phyloP scores from a whole-genome alignment of 805 yeast species.

The Metschnikowia vanudenii region DNA sequence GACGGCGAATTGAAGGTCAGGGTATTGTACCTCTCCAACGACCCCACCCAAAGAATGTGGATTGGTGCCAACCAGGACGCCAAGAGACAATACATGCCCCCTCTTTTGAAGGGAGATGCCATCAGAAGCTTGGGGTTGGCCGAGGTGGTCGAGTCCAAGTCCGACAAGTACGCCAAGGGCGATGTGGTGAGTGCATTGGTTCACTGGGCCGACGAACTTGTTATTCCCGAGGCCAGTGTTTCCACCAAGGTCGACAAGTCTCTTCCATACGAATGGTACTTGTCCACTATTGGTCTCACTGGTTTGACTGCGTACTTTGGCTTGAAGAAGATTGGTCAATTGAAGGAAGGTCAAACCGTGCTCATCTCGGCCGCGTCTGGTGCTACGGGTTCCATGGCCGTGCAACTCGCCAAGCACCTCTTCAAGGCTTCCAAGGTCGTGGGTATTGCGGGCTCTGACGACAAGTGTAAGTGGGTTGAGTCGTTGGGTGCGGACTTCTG shows the following conservation, averaged over 20 bases:
- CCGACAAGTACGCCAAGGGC: slow-evolving; percentile 41
- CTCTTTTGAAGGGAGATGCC: slow-evolving; percentile 44
- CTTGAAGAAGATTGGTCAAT: slow-evolving; percentile 45
- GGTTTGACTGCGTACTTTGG: slow-evolving; percentile 63
- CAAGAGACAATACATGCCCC: slow-evolving; percentile 33
- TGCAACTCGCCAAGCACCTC: slow-evolving; percentile 55
- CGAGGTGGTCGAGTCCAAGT: slow-evolving; percentile 48
- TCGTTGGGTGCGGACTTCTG: slow-evolving; percentile 53
- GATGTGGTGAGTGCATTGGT: slow-evolving; percentile 40
- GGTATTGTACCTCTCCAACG: slow-evolving; percentile 50
- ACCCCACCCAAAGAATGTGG: slow-evolving; percentile 64
- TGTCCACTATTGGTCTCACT: slow-evolving; percentile 55
- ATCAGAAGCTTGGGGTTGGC: slow-evolving; percentile 49
- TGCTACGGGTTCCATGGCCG: slow-evolving; percentile 62
- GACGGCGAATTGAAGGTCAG: slow-evolving; percentile 47
- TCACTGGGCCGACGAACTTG: slow-evolving; percentile 50
- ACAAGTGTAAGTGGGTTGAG: slow-evolving; percentile 53
- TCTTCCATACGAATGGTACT: slow-evolving; percentile 41
- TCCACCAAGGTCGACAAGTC: slow-evolving; percentile 29
- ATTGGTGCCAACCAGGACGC: slow-evolving; percentile 38
- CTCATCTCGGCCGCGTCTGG: slow-evolving; percentile 67
- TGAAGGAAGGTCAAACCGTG: neutral
- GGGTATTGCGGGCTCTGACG: slow-evolving; percentile 62
- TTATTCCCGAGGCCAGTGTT: slow-evolving; percentile 29
- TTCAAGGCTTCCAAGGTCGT: slow-evolving; percentile 55